These are phyloP conservation scores for Alternaria burnsii DNA, from an alignment of 2,329 filamentous ascomycete species.

Conservation along the genomic window DNA sequence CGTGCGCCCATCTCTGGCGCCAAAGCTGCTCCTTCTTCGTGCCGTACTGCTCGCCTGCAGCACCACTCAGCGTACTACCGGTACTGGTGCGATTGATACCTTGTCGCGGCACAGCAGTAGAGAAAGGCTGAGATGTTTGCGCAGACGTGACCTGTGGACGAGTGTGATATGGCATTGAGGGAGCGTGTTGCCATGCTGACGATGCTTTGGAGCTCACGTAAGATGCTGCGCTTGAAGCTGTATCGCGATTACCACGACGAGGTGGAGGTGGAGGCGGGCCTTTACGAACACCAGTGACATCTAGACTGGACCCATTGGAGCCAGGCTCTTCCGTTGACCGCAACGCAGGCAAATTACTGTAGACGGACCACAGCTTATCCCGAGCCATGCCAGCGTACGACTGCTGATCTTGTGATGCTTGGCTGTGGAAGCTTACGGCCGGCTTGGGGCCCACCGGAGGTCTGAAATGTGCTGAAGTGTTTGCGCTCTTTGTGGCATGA, in stretches of 20 bases:
- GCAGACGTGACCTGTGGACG: conserved; percentile 30
- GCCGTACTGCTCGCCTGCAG: conserved; percentile 38
- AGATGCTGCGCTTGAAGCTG: conserved; percentile 49
- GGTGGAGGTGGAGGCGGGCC: conserved; percentile 49
- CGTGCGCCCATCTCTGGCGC: conserved; percentile 71
- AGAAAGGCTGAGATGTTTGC: conserved; percentile 38
- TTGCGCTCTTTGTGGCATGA: conserved; percentile 27
- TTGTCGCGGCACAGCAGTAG: conserved; percentile 32
- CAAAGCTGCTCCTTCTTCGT: conserved; percentile 79
- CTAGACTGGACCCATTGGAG: conserved; percentile 18
- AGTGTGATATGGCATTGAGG: conserved; percentile 38
- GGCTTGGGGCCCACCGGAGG: conserved; percentile 41
- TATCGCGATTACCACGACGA: conserved; percentile 48
- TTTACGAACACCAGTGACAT: conserved; percentile 19
- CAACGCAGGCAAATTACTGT: conserved; percentile 51
- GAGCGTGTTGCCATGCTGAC: conserved; percentile 47
- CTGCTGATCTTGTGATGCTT: conserved; percentile 34
- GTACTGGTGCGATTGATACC: conserved; percentile 37
- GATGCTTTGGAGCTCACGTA: conserved; percentile 51
- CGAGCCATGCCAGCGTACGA: conserved; percentile 50
- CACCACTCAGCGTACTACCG: conserved; percentile 34
- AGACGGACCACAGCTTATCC: conserved; percentile 51
- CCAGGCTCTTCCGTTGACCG: conserved; percentile 32
- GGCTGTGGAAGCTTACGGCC: conserved; percentile 26
- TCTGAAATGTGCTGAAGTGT: conserved; percentile 45